phyloP scores from a whole-genome alignment of 2,329 filamentous ascomycete genomes.

The Colletotrichum coccodes region DNA sequence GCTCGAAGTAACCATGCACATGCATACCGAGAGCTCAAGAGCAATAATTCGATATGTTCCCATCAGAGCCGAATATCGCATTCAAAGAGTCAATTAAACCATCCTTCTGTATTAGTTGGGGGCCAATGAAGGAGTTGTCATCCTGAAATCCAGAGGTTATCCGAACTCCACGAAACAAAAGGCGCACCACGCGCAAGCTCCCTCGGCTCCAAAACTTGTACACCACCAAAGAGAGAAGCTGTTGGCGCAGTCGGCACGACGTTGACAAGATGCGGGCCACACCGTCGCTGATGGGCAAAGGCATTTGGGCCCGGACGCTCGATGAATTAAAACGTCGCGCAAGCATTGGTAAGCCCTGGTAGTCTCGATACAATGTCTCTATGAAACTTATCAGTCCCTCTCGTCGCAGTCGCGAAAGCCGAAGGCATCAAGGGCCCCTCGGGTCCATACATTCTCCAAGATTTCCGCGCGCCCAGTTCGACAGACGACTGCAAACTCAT shows the following conservation, averaged over 20 bases:
- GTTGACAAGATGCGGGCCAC: slow-evolving; percentile 58
- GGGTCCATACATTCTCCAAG: slow-evolving; percentile 71
- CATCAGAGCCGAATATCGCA: neutral
- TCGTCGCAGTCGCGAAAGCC: slow-evolving; percentile 68
- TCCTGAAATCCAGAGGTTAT: neutral
- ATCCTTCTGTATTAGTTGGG: neutral
- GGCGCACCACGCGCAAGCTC: neutral
- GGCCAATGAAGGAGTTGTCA: neutral
- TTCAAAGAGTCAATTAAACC: neutral
- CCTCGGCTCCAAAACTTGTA: neutral
- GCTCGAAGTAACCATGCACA: neutral
- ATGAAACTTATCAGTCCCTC: neutral
- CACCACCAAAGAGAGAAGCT: neutral
- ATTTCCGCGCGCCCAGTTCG: slow-evolving; percentile 64
- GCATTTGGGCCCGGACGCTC: slow-evolving; percentile 67
- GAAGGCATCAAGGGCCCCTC: slow-evolving; percentile 75
- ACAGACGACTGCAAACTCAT: slow-evolving; percentile 76
- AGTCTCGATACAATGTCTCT: neutral
- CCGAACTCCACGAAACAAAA: neutral
- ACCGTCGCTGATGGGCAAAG: slow-evolving; percentile 53
- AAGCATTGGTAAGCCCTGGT: slow-evolving; percentile 57
- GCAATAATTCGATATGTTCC: neutral
- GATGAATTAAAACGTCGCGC: slow-evolving; percentile 69
- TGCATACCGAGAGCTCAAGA: slow-evolving; percentile 3
- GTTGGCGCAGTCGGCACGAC: neutral